Evolutionary conservation across 768 basidiomycete species (phyloP).

Genomic region (Tremella fuciformis): DNA sequence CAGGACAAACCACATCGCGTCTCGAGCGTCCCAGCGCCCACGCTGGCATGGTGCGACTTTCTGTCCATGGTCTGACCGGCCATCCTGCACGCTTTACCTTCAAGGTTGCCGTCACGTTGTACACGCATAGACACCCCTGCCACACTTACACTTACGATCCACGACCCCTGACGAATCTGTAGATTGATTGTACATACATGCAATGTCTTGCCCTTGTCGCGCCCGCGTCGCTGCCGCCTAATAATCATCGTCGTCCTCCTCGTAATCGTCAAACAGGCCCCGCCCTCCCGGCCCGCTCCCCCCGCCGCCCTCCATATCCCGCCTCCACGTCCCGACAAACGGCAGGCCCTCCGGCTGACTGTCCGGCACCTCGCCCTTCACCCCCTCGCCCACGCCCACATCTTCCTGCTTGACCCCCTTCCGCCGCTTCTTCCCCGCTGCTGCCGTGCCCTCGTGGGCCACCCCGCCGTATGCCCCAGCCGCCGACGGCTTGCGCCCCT

Average conservation of each 20-base stretch:
- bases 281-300: slow-evolving; percentile 52
- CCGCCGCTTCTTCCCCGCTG: slow-evolving; percentile 2
- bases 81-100: neutral
- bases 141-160: no score
- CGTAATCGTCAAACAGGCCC: slow-evolving; percentile 51
- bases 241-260: slow-evolving; percentile 52
- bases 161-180: no score
- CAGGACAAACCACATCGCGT: neutral
- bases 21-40: slow-evolving; percentile 18
- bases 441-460: neutral
- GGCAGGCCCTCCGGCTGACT: slow-evolving; percentile 17
- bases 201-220: neutral
- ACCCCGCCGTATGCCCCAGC: neutral
- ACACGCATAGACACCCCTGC: neutral
- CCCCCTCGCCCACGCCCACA: slow-evolving; percentile 15
- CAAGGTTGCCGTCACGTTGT: neutral
- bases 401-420: slow-evolving; percentile 12
- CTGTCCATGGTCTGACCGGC: slow-evolving; percentile 20
- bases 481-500: no score
- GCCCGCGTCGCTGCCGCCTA: slow-evolving; percentile 1
- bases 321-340: slow-evolving; percentile 33
- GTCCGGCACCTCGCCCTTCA: slow-evolving; percentile 16
- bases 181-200: neutral
- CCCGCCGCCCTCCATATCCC: slow-evolving; percentile 47
- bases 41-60: slow-evolving; percentile 22